phyloP scores from a whole-genome alignment of 257 asterid genomes.

The Nyctanthes arbortristis region DNA sequence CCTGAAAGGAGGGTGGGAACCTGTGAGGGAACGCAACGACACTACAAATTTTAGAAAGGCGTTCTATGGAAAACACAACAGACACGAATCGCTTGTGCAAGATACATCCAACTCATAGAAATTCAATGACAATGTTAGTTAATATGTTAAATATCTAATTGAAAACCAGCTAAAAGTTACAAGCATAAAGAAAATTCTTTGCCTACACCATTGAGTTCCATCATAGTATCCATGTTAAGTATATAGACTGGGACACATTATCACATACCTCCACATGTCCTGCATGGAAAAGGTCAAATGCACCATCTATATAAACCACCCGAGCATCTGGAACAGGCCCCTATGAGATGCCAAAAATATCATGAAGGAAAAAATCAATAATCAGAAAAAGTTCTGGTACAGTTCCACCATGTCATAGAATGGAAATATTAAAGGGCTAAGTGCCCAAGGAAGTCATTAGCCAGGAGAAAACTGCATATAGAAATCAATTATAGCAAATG shows the following conservation, averaged over 20 bases:
- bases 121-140: conserved; percentile 6
- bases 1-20: not conserved
- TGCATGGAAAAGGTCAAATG: conserved; percentile 99
- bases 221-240: conserved; percentile 6
- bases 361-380: conserved; percentile 17
- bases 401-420: conserved; percentile 8
- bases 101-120: conserved; percentile 1
- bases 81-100: not conserved
- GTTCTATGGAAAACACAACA: not conserved
- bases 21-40: not conserved
- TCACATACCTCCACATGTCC: conserved; percentile 94
- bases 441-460: conserved; percentile 9
- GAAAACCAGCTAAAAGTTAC: conserved; percentile 9
- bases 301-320: conserved; percentile 93
- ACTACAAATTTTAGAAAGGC: not conserved
- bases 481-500: not conserved
- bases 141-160: conserved; percentile 1
- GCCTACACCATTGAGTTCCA: not conserved
- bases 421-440: conserved; percentile 10
- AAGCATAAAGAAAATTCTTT: not conserved
- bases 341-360: conserved; percentile 35
- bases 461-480: conserved; percentile 17
- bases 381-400: conserved; percentile 12
- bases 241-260: conserved; percentile 15
- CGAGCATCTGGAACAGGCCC: conserved; percentile 98